Evolutionary conservation across 306 rosid genomes (phyloP).

Genomic region (Lathyrus tuberosus): DNA sequence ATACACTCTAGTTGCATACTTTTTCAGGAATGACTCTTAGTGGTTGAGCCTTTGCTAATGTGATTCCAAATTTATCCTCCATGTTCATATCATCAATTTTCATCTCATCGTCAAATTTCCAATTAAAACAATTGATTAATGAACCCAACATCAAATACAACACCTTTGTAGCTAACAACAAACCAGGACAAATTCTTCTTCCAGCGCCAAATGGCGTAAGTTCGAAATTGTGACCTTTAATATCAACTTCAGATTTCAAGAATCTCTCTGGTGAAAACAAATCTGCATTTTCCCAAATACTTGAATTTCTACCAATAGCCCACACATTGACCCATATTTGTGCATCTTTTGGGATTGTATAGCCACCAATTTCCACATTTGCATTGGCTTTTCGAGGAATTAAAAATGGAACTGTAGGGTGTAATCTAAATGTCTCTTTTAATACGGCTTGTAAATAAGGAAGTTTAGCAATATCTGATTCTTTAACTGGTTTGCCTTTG

Average conservation of each 20-base stretch:
- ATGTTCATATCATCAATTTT: constrained; percentile 25
- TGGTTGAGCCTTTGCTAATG: constrained; percentile 40
- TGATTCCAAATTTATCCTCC: constrained; percentile 37
- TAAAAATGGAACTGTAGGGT: constrained; percentile 40
- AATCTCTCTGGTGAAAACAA: constrained; percentile 55
- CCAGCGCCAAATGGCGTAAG: constrained; percentile 51
- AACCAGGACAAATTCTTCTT: constrained; percentile 42
- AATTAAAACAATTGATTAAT: constrained; percentile 50
- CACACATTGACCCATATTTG: no score
- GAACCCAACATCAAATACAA: constrained; percentile 47
- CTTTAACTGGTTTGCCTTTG: constrained; percentile 51
- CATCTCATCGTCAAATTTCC: constrained; percentile 50
- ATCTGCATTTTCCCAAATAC: constrained; percentile 41
- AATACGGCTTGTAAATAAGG: constrained; percentile 31
- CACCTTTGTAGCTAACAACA: constrained; percentile 44
- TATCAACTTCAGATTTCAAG: constrained; percentile 37
- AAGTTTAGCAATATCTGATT: constrained; percentile 45
- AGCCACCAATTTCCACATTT: constrained; percentile 44
- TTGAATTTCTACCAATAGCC: constrained; percentile 4
- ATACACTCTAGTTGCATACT: background rate
- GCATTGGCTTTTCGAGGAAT: constrained; percentile 50
- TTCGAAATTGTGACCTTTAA: constrained; percentile 45
- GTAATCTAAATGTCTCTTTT: constrained; percentile 52
- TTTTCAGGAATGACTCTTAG: constrained; percentile 42
- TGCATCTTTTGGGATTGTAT: constrained; percentile 9